Evolutionary conservation across 768 basidiomycete genomes (phyloP).

Genomic region (Filobasidium wieringae): DNA sequence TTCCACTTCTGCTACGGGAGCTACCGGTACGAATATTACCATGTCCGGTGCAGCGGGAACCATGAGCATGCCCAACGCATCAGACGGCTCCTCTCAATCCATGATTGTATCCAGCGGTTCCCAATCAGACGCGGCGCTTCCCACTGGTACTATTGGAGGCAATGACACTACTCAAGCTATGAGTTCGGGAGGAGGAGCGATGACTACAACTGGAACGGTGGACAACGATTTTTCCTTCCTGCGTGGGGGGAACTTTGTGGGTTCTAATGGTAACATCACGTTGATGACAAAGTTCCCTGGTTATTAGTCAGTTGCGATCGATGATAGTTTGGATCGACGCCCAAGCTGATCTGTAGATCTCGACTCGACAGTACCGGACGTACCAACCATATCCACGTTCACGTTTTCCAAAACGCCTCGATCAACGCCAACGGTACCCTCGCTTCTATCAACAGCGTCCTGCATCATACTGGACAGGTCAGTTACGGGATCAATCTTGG

Average conservation of each 20-base stretch:
- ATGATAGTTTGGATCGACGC: not conserved
- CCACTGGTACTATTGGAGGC: too few relatives aligned
- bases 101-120: too few relatives aligned
- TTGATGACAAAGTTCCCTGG: constrained; percentile 40
- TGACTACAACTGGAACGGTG: not conserved
- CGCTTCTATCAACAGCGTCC: constrained; percentile 30
- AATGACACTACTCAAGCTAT: too few relatives aligned
- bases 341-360: too few relatives aligned
- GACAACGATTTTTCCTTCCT: constrained; percentile 36
- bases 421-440: constrained; percentile 23
- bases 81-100: too few relatives aligned
- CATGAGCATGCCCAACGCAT: too few relatives aligned
- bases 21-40: too few relatives aligned
- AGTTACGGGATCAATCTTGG: too few relatives aligned
- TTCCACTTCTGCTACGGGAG: too few relatives aligned
- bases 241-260: constrained; percentile 39
- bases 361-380: constrained; percentile 26
- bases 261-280: constrained; percentile 39
- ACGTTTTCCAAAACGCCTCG: constrained; percentile 30
- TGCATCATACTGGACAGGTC: constrained; percentile 36
- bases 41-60: too few relatives aligned
- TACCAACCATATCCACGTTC: constrained; percentile 41
- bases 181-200: too few relatives aligned
- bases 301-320: constrained; percentile 14
- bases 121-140: too few relatives aligned